A percentile compares a stretch with the other conserved stretches of the same genome.
Evolutionary conservation across 345 rosid species (phyloP).

Genomic region (Salix purpurea): DNA sequence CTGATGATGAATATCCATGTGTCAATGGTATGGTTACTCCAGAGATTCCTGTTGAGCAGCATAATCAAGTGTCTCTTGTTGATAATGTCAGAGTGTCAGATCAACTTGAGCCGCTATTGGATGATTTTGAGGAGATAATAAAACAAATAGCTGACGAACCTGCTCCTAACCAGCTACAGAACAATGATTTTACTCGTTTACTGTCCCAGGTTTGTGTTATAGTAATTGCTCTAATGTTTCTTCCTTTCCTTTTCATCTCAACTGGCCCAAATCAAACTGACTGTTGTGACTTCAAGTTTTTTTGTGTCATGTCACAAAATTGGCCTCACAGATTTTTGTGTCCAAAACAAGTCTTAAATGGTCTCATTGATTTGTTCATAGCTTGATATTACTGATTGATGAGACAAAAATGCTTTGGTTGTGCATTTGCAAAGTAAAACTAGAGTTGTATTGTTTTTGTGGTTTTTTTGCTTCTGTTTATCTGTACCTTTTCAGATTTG

Average conservation of each 20-base stretch:
- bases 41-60: conserved; percentile 27
- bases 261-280: neutral
- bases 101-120: conserved; percentile 20
- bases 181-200: neutral
- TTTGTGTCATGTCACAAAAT: neutral
- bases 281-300: neutral
- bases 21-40: conserved; percentile 14
- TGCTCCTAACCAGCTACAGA: conserved; percentile 18
- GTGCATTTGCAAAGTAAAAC: neutral
- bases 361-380: neutral
- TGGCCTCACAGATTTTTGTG: neutral
- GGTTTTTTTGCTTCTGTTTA: neutral
- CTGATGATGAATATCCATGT: conserved; percentile 38
- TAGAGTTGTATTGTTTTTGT: neutral
- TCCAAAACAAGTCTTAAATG: neutral
- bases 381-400: neutral
- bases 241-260: neutral
- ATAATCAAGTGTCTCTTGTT: conserved; percentile 21
- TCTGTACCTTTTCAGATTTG: neutral
- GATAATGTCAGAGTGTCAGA: conserved; percentile 16
- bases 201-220: conserved; percentile 35
- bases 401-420: neutral
- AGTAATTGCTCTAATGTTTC: neutral
- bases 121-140: conserved; percentile 48
- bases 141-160: conserved; percentile 35